A percentile compares a stretch with the other conserved stretches of the same genome.
These are phyloP conservation scores for Persicaria tinctoria DNA, from an alignment of 148 eudicot genomes.

Conservation along the genomic window DNA sequence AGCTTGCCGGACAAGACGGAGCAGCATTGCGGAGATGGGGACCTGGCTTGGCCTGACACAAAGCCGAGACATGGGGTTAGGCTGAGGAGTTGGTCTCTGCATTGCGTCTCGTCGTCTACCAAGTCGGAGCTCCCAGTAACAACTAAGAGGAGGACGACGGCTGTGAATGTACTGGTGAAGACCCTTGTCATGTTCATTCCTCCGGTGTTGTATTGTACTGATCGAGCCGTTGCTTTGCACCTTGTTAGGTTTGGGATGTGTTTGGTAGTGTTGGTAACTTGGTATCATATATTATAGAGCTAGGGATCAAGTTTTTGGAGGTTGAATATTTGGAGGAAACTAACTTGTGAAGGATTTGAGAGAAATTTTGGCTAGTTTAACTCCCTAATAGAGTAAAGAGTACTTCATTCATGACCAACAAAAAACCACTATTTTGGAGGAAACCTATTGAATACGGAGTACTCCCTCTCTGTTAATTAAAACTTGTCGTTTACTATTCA, in stretches of 20 bases:
- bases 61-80: background rate
- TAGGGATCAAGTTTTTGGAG: too few relatives aligned
- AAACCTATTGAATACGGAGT: too few relatives aligned
- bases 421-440: too few relatives aligned
- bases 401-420: too few relatives aligned
- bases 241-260: background rate
- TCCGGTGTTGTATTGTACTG: background rate
- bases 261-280: background rate
- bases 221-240: background rate
- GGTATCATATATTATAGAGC: too few relatives aligned
- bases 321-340: too few relatives aligned
- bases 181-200: background rate
- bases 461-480: too few relatives aligned
- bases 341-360: too few relatives aligned
- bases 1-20: background rate
- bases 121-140: background rate
- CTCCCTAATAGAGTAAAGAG: too few relatives aligned
- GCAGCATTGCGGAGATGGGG: background rate
- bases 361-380: too few relatives aligned
- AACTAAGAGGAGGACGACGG: background rate
- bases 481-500: too few relatives aligned
- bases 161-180: background rate
- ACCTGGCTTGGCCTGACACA: background rate
- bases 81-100: background rate
- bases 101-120: background rate